These are phyloP conservation scores for Veloporphyrellus conicus DNA, from an alignment of 1,284 basidiomycete genomes.

Conservation along the genomic window DNA sequence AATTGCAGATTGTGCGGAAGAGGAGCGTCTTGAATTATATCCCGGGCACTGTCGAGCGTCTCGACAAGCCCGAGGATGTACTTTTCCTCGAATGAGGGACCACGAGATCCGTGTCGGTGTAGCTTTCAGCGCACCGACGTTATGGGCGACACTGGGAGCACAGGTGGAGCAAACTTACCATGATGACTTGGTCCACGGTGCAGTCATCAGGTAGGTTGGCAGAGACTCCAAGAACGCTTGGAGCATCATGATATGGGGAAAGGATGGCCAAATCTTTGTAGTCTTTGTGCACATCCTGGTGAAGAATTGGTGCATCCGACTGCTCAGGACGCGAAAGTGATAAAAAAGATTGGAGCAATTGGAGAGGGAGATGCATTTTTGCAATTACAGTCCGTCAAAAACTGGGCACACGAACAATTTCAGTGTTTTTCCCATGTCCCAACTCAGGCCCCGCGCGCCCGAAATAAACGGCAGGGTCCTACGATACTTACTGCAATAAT, in stretches of 20 bases:
- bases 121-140: slow-evolving; percentile 26
- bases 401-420: not conserved
- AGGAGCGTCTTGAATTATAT: slow-evolving; percentile 28
- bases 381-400: not conserved
- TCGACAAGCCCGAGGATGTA: slow-evolving; percentile 36
- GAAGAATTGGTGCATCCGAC: no score
- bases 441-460: no score
- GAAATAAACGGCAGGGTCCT: no score
- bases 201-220: slow-evolving; percentile 41
- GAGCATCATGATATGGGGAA: slow-evolving; percentile 38
- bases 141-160: not conserved
- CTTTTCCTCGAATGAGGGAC: slow-evolving; percentile 33
- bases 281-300: no score
- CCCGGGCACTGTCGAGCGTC: slow-evolving; percentile 33
- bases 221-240: slow-evolving; percentile 33
- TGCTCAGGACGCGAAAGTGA: not conserved
- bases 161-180: slow-evolving; percentile 26
- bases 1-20: slow-evolving; percentile 39
- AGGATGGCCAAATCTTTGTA: slow-evolving; percentile 34
- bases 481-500: no score
- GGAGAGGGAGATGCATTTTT: slow-evolving; percentile 17
- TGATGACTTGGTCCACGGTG: slow-evolving; percentile 41
- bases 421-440: no score
- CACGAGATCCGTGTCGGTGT: slow-evolving; percentile 43
- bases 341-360: slow-evolving; percentile 11